Conservation (phyloP, 352 stramenopile genomes). For the Phytophthora podocarpi region DNA sequence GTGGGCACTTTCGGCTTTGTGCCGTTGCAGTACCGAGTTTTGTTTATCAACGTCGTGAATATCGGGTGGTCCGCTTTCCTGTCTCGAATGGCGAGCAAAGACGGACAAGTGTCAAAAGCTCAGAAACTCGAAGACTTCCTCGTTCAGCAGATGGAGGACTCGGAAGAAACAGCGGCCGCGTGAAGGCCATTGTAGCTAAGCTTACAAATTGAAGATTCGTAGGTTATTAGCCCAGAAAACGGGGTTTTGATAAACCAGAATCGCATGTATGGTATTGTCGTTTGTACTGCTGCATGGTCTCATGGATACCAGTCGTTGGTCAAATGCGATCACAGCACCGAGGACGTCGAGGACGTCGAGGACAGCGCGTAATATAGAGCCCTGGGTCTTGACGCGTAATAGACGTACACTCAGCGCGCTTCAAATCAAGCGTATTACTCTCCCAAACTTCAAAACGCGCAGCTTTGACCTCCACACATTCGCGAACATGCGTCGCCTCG, state of each 20-base stretch:
- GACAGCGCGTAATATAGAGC: no score
- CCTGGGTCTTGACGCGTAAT: no score
- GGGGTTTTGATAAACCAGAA: slow-evolving; percentile 3
- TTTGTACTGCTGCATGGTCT: no score
- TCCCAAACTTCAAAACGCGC: no score
- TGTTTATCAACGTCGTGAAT: slow-evolving; percentile 53
- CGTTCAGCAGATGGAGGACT: slow-evolving; percentile 23
- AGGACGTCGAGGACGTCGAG: no score
- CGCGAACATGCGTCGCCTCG: slow-evolving; percentile 30
- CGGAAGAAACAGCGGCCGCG: slow-evolving; percentile 19
- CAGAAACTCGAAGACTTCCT: slow-evolving; percentile 26
- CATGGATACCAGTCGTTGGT: no score
- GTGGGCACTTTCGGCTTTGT: slow-evolving; percentile 51
- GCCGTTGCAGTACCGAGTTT: slow-evolving; percentile 50
- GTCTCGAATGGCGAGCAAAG: slow-evolving; percentile 43
- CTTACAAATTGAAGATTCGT: no score
- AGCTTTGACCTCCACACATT: slow-evolving; percentile 5
- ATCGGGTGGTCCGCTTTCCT: slow-evolving; percentile 56
- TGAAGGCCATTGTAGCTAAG: no score
- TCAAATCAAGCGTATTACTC: slow-evolving; percentile 18
- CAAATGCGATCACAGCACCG: no score
- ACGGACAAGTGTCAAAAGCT: slow-evolving; percentile 7
- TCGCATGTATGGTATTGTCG: no score
- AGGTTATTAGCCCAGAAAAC: slow-evolving; percentile 1
- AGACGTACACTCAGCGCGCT: neutral